Conservation (phyloP, 2,329 filamentous ascomycete species). For the Aspergillus caelatus region DNA sequence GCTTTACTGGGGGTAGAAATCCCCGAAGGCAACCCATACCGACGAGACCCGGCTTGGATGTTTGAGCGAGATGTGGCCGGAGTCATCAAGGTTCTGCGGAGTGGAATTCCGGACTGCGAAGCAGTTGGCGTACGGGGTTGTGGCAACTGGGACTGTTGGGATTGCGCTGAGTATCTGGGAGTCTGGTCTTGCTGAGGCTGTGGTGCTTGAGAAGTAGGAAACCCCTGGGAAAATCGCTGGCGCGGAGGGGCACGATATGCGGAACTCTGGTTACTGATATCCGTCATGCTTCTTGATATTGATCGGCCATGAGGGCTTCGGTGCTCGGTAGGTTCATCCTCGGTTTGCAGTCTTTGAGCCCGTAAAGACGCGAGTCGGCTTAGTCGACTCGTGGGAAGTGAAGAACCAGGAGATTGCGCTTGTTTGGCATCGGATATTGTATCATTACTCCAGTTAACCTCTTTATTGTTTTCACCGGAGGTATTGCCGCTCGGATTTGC, state of each 20-base stretch:
- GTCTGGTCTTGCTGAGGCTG: slow-evolving; percentile 27
- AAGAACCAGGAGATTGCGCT: slow-evolving; percentile 18
- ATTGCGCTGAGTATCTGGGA: slow-evolving; percentile 24
- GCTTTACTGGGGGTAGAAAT: slow-evolving; percentile 21
- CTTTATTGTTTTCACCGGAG: slow-evolving; percentile 11
- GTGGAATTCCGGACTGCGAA: slow-evolving; percentile 38
- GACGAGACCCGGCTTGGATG: slow-evolving; percentile 46
- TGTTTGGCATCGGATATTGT: slow-evolving; percentile 11
- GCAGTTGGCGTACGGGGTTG: slow-evolving; percentile 35
- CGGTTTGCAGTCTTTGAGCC: slow-evolving; percentile 38
- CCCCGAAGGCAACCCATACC: slow-evolving; percentile 36
- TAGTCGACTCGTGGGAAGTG: slow-evolving; percentile 40
- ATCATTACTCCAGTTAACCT: slow-evolving; percentile 12
- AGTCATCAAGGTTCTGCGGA: slow-evolving; percentile 41
- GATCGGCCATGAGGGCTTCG: slow-evolving; percentile 38
- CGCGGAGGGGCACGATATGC: slow-evolving; percentile 33
- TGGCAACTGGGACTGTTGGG: slow-evolving; percentile 26
- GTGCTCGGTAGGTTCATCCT: slow-evolving; percentile 39
- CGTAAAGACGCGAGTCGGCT: slow-evolving; percentile 45
- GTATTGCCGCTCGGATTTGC: slow-evolving; percentile 28
- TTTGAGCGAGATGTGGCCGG: slow-evolving; percentile 41
- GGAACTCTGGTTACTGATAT: slow-evolving; percentile 36
- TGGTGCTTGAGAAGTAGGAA: slow-evolving; percentile 25
- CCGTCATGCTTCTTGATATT: slow-evolving; percentile 47
- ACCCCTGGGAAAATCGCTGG: slow-evolving; percentile 37